These are phyloP conservation scores for Knufia petricola DNA, from an alignment of 2,329 filamentous ascomycete species.

Conservation along the genomic window DNA sequence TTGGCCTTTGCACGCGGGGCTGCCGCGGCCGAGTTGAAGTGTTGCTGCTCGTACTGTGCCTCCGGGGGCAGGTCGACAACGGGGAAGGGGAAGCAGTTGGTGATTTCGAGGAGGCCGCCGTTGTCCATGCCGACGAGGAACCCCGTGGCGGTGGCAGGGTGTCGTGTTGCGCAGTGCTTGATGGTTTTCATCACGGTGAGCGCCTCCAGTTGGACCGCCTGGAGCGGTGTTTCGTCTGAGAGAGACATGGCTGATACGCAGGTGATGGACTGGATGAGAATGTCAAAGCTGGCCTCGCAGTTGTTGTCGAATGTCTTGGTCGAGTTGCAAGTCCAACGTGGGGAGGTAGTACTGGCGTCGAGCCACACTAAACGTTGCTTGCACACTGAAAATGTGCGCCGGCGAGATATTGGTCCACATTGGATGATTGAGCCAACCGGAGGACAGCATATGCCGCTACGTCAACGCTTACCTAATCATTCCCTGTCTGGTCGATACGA, in stretches of 20 bases:
- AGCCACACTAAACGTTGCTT: too few relatives aligned
- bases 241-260: conserved; percentile 4
- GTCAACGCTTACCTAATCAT: too few relatives aligned
- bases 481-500: too few relatives aligned
- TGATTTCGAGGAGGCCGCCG: conserved; percentile 72
- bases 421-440: not conserved
- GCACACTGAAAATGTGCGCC: too few relatives aligned
- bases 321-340: not conserved
- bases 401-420: too few relatives aligned
- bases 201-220: conserved; percentile 87
- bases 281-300: too few relatives aligned
- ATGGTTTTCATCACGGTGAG: conserved; percentile 97
- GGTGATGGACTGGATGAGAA: not conserved
- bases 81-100: conserved; percentile 91
- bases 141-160: conserved; percentile 82
- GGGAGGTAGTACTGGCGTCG: not conserved
- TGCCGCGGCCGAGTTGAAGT: conserved; percentile 68
- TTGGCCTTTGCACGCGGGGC: conserved; percentile 90
- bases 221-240: conserved; percentile 57
- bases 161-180: conserved; percentile 81
- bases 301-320: not conserved
- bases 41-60: conserved; percentile 58
- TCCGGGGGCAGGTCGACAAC: conserved; percentile 64
- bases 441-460: too few relatives aligned
- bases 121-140: conserved; percentile 90